Evolutionary conservation across 192 early-diverging fungal genomes (phyloP).

Genomic region (Gryganskiella cystojenkinii): DNA sequence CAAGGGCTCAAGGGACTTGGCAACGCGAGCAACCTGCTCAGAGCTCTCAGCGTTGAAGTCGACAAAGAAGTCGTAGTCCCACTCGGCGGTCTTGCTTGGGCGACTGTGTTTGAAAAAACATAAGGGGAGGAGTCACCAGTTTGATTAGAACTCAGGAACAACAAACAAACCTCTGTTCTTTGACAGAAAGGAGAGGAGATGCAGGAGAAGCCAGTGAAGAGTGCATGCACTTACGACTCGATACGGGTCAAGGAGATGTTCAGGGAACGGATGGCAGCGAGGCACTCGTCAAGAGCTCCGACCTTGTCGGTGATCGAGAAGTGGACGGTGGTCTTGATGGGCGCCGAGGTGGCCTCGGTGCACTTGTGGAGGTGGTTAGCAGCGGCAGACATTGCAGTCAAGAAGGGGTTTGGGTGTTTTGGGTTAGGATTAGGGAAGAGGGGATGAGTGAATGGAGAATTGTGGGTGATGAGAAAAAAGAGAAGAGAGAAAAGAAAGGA

Average conservation of each 20-base stretch:
- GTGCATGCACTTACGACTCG: constrained; percentile 72
- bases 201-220: background rate
- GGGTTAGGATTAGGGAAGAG: background rate
- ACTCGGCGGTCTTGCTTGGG: constrained; percentile 80
- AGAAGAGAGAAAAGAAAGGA: background rate
- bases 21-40: constrained; percentile 68
- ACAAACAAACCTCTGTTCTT: no score
- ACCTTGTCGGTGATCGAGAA: constrained; percentile 89
- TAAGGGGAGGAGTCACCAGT: background rate
- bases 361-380: constrained; percentile 43
- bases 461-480: background rate
- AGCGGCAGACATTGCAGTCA: constrained; percentile 24
- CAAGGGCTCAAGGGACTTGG: constrained; percentile 70
- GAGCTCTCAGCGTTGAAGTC: constrained; percentile 81
- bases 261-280: constrained; percentile 74
- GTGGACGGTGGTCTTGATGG: constrained; percentile 67
- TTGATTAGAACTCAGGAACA: no score
- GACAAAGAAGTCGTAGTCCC: constrained; percentile 94
- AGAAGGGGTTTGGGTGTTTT: background rate
- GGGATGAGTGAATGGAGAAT: background rate
- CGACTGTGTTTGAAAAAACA: constrained; percentile 59
- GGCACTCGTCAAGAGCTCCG: constrained; percentile 86
- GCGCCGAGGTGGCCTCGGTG: constrained; percentile 16
- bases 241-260: constrained; percentile 92
- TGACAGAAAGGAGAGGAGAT: background rate